A percentile compares a stretch with the other conserved stretches of the same genome.
phyloP scores from a whole-genome alignment of 805 yeast genomes.

The Naumovozyma baii region DNA sequence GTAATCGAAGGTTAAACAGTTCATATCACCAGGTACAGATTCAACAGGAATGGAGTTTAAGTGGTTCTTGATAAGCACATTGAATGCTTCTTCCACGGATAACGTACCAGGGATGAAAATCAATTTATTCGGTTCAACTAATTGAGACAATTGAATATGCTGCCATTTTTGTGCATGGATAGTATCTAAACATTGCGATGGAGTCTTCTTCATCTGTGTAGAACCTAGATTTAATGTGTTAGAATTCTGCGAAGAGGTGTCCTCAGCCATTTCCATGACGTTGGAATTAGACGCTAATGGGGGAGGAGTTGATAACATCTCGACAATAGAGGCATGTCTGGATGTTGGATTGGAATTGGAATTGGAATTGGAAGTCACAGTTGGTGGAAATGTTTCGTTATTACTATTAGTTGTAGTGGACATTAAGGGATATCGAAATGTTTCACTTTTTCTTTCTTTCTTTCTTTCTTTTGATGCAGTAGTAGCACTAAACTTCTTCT shows the following conservation, averaged over 20 bases:
- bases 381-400: background rate
- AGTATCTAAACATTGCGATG: constrained; percentile 13
- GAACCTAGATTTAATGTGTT: constrained; percentile 1
- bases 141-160: constrained; percentile 57
- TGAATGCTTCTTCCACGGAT: constrained; percentile 84
- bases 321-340: constrained; percentile 62
- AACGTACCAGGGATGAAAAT: constrained; percentile 55
- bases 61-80: constrained; percentile 57
- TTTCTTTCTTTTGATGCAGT: no score
- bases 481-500: no score
- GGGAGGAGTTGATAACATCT: constrained; percentile 67
- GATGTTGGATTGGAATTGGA: constrained; percentile 12
- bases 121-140: constrained; percentile 71
- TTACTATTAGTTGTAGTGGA: background rate
- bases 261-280: constrained; percentile 6
- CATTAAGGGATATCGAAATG: background rate
- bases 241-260: constrained; percentile 4
- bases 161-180: constrained; percentile 47
- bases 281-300: constrained; percentile 35
- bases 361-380: constrained; percentile 5
- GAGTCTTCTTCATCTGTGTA: constrained; percentile 12
- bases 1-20: constrained; percentile 83
- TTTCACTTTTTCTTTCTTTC: background rate
- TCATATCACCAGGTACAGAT: constrained; percentile 43
- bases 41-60: constrained; percentile 83